Conservation (phyloP, 208 protist genomes). For the Leishmania tarentolae region DNA sequence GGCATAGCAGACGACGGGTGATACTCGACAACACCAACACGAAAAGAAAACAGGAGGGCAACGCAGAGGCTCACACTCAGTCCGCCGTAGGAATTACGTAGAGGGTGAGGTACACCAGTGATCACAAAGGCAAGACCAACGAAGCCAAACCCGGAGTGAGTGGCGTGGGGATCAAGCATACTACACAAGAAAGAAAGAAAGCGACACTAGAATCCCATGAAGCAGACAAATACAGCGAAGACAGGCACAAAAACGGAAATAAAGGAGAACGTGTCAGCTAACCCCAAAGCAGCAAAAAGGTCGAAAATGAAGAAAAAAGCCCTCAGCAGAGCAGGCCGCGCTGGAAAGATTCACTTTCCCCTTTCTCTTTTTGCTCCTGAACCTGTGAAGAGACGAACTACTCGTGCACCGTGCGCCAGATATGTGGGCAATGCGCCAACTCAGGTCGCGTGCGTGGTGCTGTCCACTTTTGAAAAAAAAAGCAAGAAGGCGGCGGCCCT, state of each 20-base stretch:
- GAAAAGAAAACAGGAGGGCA: constrained; percentile 10
- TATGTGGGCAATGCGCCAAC: background rate
- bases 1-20: constrained; percentile 39
- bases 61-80: background rate
- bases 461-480: background rate
- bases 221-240: background rate
- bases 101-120: background rate
- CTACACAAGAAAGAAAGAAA: background rate
- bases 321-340: background rate
- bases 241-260: background rate
- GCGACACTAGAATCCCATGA: background rate
- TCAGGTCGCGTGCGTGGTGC: background rate
- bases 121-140: background rate
- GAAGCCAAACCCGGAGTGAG: background rate
- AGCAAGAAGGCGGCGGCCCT: too few species aligned
- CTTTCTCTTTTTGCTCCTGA: background rate
- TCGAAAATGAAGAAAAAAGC: background rate
- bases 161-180: background rate
- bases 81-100: background rate
- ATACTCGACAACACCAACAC: background rate
- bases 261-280: background rate
- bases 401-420: background rate
- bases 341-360: background rate
- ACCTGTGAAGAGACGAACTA: background rate
- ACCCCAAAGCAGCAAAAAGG: background rate